These are phyloP conservation scores for Leishmania martiniquensis DNA, from an alignment of 208 protist species.

Conservation along the genomic window DNA sequence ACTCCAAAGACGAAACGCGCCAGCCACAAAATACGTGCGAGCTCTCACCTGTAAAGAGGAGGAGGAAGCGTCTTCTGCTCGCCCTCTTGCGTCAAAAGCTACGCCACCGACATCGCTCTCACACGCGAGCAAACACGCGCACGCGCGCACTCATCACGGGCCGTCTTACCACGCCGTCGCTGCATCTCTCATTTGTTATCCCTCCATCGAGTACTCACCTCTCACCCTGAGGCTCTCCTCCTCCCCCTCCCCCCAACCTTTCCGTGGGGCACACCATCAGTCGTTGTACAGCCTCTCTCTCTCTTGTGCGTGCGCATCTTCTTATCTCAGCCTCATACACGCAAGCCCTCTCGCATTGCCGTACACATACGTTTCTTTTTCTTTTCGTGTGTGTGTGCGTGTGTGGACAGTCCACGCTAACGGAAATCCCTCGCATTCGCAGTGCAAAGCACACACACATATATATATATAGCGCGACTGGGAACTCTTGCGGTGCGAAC, in stretches of 20 bases:
- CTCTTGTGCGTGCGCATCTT: not conserved
- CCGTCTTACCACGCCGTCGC: not conserved
- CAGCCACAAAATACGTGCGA: not conserved
- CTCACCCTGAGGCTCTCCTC: not conserved
- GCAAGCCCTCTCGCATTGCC: not conserved
- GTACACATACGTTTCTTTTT: not conserved
- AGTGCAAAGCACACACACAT: not conserved
- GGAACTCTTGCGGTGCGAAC: not conserved
- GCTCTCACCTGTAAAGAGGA: not conserved
- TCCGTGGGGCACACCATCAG: not conserved
- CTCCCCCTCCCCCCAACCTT: not conserved
- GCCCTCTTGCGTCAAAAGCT: not conserved
- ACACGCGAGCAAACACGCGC: not conserved
- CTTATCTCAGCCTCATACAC: not conserved
- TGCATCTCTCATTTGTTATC: not conserved
- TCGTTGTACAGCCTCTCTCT: not conserved
- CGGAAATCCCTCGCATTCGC: not conserved
- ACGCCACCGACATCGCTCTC: not conserved
- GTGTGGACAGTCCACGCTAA: not conserved
- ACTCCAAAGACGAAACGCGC: not conserved
- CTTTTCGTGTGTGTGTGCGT: slow-evolving; percentile 7
- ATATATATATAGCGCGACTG: not conserved
- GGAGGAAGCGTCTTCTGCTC: slow-evolving; percentile 9
- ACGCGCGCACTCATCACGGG: not conserved
- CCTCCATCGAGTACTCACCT: not conserved